A percentile compares a stretch with the other conserved stretches of the same genome.
Evolutionary conservation across 768 basidiomycete genomes (phyloP).

Genomic region (Tylopilus subfusipes): DNA sequence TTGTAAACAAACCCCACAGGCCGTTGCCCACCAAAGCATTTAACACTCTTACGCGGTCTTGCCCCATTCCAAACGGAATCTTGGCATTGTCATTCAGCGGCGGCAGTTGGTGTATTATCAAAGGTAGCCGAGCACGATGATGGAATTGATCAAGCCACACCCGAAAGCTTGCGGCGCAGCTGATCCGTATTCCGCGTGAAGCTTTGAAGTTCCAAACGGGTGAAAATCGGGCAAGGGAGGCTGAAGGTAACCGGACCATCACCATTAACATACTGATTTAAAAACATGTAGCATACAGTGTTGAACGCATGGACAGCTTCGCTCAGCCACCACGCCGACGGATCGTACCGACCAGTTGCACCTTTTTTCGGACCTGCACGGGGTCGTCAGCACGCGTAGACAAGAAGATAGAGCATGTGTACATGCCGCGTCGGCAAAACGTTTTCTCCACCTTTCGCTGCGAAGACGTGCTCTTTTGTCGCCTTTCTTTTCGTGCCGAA

Average conservation of each 20-base stretch:
- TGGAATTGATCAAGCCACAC: constrained; percentile 6
- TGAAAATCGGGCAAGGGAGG: neutral
- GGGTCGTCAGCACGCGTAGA: constrained; percentile 13
- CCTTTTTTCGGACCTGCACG: constrained; percentile 82
- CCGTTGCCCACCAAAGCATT: neutral
- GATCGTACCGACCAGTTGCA: constrained; percentile 75
- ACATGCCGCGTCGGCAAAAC: constrained; percentile 75
- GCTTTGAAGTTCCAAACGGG: constrained; percentile 2
- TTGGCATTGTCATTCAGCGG: neutral
- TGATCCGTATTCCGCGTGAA: constrained; percentile 12
- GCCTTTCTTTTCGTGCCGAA: constrained; percentile 81
- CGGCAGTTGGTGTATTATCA: constrained; percentile 1
- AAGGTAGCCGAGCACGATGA: constrained; percentile 17
- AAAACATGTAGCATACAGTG: constrained; percentile 8
- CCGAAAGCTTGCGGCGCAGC: constrained; percentile 7
- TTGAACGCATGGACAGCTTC: neutral
- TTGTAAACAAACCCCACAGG: constrained; percentile 12
- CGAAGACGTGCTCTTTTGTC: constrained; percentile 69
- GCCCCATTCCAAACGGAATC: neutral
- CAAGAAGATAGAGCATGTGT: constrained; percentile 5
- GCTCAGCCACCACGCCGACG: constrained; percentile 65
- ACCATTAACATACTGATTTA: constrained; percentile 3
- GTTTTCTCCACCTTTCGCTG: constrained; percentile 76
- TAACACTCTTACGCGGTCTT: constrained; percentile 11
- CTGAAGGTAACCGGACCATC: constrained; percentile 2